Conservation (phyloP, 2,329 filamentous ascomycete genomes). For the Dothidotthia symphoricarpi region DNA sequence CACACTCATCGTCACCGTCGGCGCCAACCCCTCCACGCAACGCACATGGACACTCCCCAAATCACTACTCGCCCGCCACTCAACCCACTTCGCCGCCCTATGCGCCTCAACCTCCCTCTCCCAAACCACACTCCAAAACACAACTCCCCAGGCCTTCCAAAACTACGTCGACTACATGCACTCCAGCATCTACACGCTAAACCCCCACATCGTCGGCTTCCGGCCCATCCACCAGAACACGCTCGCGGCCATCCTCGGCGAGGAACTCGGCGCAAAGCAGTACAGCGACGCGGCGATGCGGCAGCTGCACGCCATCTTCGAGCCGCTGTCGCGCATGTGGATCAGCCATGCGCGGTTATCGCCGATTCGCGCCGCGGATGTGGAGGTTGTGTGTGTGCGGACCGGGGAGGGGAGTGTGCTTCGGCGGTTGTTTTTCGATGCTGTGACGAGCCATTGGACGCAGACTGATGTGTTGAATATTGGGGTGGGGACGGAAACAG, state of each 20-base stretch:
- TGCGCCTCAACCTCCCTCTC: not conserved
- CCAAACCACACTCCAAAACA: not conserved
- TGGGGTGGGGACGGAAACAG: too few species aligned
- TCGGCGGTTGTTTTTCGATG: conserved; percentile 17
- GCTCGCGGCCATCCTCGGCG: conserved; percentile 12
- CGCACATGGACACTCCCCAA: conserved; percentile 12
- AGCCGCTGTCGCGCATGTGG: conserved; percentile 4
- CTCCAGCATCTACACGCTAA: conserved; percentile 20
- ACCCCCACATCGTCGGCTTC: conserved; percentile 8
- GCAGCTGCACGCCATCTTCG: conserved; percentile 7
- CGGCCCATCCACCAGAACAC: conserved; percentile 7
- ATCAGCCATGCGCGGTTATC: not conserved
- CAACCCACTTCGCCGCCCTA: conserved; percentile 4
- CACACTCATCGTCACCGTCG: conserved; percentile 9
- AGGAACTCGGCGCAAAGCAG: conserved; percentile 2
- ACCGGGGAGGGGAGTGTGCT: conserved; percentile 1
- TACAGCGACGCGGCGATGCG: conserved; percentile 13
- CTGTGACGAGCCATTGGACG: conserved; percentile 15
- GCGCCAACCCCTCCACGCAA: conserved; percentile 1
- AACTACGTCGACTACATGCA: conserved; percentile 19
- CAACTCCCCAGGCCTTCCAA: conserved; percentile 9
- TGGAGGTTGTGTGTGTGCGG: conserved; percentile 11
- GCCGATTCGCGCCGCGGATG: conserved; percentile 8
- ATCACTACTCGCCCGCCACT: conserved; percentile 8
- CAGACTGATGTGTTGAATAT: conserved; percentile 6